A percentile compares a stretch with the other conserved stretches of the same genome.
Conservation (phyloP, 2,329 filamentous ascomycete species). For the Monilinia laxa region DNA sequence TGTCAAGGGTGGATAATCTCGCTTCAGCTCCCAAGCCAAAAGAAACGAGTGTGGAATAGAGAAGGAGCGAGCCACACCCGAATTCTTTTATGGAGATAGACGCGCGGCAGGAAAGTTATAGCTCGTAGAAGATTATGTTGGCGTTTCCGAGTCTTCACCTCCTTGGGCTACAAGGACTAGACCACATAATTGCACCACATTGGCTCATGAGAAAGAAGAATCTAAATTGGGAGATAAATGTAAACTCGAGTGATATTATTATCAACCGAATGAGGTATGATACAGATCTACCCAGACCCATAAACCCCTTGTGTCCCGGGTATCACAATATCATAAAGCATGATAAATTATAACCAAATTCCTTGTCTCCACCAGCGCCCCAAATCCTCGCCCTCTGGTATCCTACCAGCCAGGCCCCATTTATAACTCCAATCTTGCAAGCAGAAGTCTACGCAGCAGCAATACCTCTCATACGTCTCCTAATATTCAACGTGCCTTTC, state of each 20-base stretch:
- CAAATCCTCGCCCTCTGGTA: not conserved
- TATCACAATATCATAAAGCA: not conserved
- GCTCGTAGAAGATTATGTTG: no score
- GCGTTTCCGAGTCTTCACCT: not conserved
- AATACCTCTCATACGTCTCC: slow-evolving; percentile 33
- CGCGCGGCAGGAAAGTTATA: no score
- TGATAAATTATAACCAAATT: not conserved
- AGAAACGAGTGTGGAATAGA: not conserved
- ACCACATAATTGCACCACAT: not conserved
- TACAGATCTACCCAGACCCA: not conserved
- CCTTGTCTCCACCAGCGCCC: not conserved
- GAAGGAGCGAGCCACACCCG: not conserved
- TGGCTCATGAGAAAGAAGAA: no score
- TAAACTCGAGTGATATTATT: not conserved
- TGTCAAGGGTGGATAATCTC: not conserved
- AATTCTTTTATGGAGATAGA: not conserved
- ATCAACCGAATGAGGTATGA: not conserved
- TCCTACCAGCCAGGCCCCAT: not conserved
- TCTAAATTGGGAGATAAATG: not conserved
- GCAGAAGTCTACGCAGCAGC: not conserved
- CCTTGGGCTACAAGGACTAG: not conserved
- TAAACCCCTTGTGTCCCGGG: not conserved
- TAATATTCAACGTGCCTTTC: slow-evolving; percentile 35
- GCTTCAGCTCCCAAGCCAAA: not conserved
- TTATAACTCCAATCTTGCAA: not conserved